phyloP scores from a whole-genome alignment of 306 rosid genomes.

The Senna siamea region DNA sequence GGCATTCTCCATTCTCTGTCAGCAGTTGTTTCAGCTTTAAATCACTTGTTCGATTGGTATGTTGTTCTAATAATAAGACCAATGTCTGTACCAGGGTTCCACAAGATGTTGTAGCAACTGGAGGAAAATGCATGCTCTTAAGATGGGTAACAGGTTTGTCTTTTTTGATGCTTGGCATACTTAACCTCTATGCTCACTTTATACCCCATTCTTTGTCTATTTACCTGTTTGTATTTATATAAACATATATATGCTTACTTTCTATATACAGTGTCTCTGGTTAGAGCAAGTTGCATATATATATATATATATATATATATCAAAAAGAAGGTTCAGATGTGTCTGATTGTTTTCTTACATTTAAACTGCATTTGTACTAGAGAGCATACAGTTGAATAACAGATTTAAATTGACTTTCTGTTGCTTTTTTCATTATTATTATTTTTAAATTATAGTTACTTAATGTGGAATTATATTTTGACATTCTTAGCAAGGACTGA shows the following conservation, averaged over 20 bases:
- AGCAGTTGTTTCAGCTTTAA: too few relatives aligned
- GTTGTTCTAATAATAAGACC: constrained; percentile 7
- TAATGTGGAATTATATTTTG: too few relatives aligned
- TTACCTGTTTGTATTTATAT: background rate
- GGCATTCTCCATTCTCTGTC: constrained; percentile 8
- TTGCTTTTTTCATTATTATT: too few relatives aligned
- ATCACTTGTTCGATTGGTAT: too few relatives aligned
- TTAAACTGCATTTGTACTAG: background rate
- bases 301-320: background rate
- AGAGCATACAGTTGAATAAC: background rate
- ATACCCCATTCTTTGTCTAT: background rate
- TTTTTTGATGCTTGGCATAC: constrained; percentile 7
- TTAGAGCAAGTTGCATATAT: background rate
- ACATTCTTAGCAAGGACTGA: too few relatives aligned
- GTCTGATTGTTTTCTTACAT: background rate
- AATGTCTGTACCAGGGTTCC: constrained; percentile 69
- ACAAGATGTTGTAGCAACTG: constrained; percentile 94
- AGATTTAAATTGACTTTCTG: too few relatives aligned
- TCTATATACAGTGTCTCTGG: background rate
- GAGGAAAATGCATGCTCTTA: constrained; percentile 79
- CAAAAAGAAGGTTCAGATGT: background rate
- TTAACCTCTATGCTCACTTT: background rate
- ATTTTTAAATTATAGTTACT: too few relatives aligned
- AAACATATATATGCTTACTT: background rate
- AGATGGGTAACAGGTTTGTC: constrained; percentile 89